Conservation (phyloP, 2,329 filamentous ascomycete species). For the Sarocladium brachiariae region DNA sequence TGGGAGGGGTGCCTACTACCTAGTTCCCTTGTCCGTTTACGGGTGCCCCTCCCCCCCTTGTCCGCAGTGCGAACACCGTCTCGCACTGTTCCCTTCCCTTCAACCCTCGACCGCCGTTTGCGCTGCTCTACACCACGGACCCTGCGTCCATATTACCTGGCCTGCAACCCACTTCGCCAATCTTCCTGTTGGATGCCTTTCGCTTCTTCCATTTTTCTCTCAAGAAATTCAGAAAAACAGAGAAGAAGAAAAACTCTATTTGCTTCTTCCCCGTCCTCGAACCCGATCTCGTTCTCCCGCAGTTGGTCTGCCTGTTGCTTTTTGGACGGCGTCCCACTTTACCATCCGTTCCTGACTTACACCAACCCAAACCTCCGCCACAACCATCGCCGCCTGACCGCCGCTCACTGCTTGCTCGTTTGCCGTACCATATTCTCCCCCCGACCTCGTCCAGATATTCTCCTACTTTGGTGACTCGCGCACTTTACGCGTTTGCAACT, state of each 20-base stretch:
- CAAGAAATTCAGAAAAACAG: too few relatives aligned
- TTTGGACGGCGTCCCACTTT: neutral
- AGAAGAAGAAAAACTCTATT: too few relatives aligned
- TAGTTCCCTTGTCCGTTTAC: neutral
- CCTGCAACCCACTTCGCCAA: neutral
- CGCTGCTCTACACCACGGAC: neutral
- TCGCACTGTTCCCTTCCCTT: neutral
- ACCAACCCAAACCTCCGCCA: neutral
- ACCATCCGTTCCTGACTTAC: constrained; percentile 5
- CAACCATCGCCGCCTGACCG: neutral
- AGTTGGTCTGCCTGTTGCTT: neutral
- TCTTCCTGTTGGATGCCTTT: neutral
- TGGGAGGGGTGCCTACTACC: neutral
- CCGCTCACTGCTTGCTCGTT: too few relatives aligned
- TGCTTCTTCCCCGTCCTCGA: too few relatives aligned
- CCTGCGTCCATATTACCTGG: constrained; percentile 1
- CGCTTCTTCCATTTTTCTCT: neutral
- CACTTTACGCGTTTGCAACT: neutral
- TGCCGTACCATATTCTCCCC: neutral
- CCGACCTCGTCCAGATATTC: neutral
- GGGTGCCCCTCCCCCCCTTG: neutral
- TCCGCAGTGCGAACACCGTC: constrained; percentile 4
- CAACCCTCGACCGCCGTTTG: neutral
- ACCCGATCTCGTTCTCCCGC: neutral
- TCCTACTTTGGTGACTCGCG: neutral